phyloP scores from a whole-genome alignment of 441 rosid species.

The Bocquillonia castaneifolia region DNA sequence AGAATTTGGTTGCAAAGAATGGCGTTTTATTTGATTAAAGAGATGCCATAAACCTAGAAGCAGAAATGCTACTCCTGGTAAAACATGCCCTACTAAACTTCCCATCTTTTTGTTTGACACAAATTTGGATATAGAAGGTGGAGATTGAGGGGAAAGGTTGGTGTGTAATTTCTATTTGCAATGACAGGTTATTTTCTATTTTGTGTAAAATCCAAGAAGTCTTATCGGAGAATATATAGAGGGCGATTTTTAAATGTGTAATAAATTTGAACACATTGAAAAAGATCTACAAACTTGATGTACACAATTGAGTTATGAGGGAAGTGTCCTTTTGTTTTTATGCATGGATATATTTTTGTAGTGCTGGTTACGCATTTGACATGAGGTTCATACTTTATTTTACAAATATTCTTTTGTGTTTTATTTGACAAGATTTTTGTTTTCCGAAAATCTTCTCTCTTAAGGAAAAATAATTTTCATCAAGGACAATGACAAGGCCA shows the following conservation, averaged over 20 bases:
- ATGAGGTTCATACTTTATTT: not conserved
- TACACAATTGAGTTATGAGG: not conserved
- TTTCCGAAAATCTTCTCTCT: no score
- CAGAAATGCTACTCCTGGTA: slow-evolving; percentile 61
- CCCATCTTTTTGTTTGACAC: slow-evolving; percentile 41
- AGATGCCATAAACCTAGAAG: slow-evolving; percentile 71
- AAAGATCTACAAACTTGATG: not conserved
- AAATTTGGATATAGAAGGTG: not conserved
- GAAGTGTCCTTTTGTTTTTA: not conserved
- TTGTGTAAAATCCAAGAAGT: not conserved
- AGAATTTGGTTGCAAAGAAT: slow-evolving; percentile 41
- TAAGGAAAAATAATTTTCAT: no score
- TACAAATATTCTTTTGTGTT: no score
- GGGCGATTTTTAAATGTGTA: not conserved
- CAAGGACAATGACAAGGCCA: no score
- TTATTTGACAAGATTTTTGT: no score
- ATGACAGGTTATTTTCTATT: not conserved
- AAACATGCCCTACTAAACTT: slow-evolving; percentile 55
- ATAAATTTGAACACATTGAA: not conserved
- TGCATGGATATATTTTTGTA: not conserved
- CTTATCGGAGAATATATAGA: no score
- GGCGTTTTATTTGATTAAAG: slow-evolving; percentile 53
- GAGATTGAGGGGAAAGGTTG: not conserved
- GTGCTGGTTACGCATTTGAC: not conserved
- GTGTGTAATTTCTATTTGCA: not conserved